These are phyloP conservation scores for Fraxinus ornus DNA, from an alignment of 305 asterid genomes.

Conservation along the genomic window DNA sequence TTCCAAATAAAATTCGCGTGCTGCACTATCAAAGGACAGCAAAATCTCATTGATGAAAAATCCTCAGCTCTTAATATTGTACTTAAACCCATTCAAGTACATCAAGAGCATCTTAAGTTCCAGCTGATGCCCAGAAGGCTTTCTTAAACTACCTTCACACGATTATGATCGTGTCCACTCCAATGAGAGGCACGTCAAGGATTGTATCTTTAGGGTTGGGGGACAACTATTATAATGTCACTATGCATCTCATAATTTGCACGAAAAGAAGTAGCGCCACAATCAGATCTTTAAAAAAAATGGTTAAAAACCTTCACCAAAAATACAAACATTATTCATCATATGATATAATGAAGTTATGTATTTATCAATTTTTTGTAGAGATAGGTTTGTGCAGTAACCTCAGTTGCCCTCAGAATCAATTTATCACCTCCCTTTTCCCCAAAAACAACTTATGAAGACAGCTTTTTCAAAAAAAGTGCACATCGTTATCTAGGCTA, in stretches of 20 bases:
- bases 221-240: background rate
- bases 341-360: no score
- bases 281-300: no score
- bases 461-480: background rate
- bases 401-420: background rate
- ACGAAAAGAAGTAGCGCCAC: background rate
- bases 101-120: background rate
- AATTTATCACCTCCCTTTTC: background rate
- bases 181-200: background rate
- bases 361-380: background rate
- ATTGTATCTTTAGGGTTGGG: background rate
- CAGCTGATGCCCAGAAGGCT: background rate
- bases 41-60: background rate
- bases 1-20: no score
- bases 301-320: no score
- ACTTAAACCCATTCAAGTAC: background rate
- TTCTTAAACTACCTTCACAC: background rate
- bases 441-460: background rate
- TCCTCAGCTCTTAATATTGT: background rate
- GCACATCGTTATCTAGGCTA: slow-evolving; percentile 8
- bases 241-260: background rate
- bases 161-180: background rate
- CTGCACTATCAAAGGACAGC: background rate
- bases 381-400: no score
- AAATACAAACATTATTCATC: background rate